Conservation (phyloP, 2,329 filamentous ascomycete species). For the Thelonectria discophora region DNA sequence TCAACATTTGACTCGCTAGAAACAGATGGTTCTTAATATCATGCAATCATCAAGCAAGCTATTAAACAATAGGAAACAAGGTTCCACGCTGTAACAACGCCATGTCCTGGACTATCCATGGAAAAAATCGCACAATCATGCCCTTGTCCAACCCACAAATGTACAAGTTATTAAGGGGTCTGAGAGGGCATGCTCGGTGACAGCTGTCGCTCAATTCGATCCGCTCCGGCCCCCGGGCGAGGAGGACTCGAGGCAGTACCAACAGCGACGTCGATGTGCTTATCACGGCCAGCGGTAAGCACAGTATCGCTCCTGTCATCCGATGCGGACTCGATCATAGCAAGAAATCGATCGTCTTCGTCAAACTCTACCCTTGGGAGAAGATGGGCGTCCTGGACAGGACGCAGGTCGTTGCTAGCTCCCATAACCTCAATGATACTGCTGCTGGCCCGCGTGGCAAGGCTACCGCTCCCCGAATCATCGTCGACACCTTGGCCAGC, state of each 20-base stretch:
- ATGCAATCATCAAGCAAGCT: constrained; percentile 20
- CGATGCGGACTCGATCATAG: no score
- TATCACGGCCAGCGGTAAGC: neutral
- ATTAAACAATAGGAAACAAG: constrained; percentile 21
- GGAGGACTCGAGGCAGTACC: neutral
- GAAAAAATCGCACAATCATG: neutral
- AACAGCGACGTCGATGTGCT: neutral
- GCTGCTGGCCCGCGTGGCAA: neutral
- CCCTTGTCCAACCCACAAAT: constrained; percentile 13
- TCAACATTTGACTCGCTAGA: neutral
- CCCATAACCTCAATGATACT: neutral
- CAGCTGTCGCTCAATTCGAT: neutral
- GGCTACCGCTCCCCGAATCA: neutral
- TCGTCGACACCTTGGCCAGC: neutral
- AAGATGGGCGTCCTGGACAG: neutral
- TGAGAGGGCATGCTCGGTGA: neutral
- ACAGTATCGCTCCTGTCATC: neutral
- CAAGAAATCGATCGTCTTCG: no score
- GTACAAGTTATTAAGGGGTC: constrained; percentile 17
- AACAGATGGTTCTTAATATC: neutral
- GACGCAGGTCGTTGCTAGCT: neutral
- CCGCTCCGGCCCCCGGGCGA: no score
- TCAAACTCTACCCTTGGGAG: neutral
- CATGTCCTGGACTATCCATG: neutral
- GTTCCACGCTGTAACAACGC: neutral